These are phyloP conservation scores for Alternaria triticimaculans DNA, from an alignment of 2,329 filamentous ascomycete genomes.

Conservation along the genomic window DNA sequence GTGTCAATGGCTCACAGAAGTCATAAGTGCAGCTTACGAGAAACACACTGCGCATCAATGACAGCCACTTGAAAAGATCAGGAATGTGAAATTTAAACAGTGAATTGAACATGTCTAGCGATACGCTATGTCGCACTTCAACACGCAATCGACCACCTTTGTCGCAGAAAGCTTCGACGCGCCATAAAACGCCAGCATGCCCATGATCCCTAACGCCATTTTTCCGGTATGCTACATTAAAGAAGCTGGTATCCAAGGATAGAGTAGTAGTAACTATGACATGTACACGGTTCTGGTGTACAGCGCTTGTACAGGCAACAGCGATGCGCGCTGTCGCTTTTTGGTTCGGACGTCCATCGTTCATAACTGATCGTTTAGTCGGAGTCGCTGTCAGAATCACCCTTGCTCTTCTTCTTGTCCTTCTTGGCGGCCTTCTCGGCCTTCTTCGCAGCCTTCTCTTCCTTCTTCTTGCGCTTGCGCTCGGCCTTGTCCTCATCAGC, in stretches of 20 bases:
- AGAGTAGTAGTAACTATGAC: conserved; percentile 29
- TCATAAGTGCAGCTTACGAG: not conserved
- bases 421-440: conserved; percentile 37
- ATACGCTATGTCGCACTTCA: conserved; percentile 26
- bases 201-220: conserved; percentile 41
- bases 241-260: conserved; percentile 38
- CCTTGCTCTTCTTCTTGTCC: conserved; percentile 43
- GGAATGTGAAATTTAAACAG: conserved; percentile 26
- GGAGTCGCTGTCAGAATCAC: conserved; percentile 37
- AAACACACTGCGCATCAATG: not conserved
- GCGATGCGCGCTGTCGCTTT: conserved; percentile 19
- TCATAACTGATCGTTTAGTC: conserved; percentile 32
- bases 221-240: conserved; percentile 45
- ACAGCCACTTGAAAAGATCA: conserved; percentile 6
- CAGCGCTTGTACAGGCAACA: conserved; percentile 21
- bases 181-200: conserved; percentile 44
- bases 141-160: conserved; percentile 32
- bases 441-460: conserved; percentile 60
- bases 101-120: conserved; percentile 28
- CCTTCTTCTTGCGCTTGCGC: conserved; percentile 74
- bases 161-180: conserved; percentile 35
- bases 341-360: conserved; percentile 21
- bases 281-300: conserved; percentile 28
- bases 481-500: conserved; percentile 56
- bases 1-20: not conserved